Evolutionary conservation across 1,139 yeast genomes (phyloP), one percentile per base, ranked within the genome.

Genomic region (Debaryomyces fabryi): DNA sequence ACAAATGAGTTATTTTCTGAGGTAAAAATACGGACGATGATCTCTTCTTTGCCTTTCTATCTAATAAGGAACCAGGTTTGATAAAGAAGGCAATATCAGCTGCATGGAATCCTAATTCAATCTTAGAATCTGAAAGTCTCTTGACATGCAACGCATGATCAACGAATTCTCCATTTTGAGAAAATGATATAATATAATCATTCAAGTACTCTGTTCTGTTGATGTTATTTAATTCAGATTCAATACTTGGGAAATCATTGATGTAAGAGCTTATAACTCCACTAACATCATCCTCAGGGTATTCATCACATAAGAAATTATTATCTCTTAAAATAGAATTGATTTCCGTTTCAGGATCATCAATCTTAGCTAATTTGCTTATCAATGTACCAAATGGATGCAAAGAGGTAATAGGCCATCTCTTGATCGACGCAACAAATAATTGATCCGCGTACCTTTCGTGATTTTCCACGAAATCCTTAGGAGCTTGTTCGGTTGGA

Each of bases 321-420:
- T 90, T 92, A 65, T 93, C 98, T 62, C 98, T 83, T 57, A 93
- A 76, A 49, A 93, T 86, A 0, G 97, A 90, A 65, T 88, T 96
- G 55, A 91, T 83, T 65, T 91, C 97, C 44, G 93, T 88, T 30
- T 79, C 74, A 5, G 85, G 79, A 55, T 87, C 93, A 56, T 86
- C 90, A 59, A 88, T 83, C 43, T 82, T 79, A 29, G 99, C 99
- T 55, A 93, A 75, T 59, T 88, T 90, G 47, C 92, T 89, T 30
- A 92, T 87, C 53, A 93, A 75, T 27, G 97, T 92, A 59, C 99
- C 99, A 62, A 93, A 93, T 3, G 99, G 99, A 73, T 93, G 99
- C 65, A 93, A 79, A 0, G 98, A 92, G 16, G 99, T 93, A 68
- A 93, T 93, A 65, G 99, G 99, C 99, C 99, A 93, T 69, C 99